A percentile compares a stretch with the other conserved stretches of the same genome.
phyloP scores from a whole-genome alignment of 345 rosid genomes.

The Pugionium cornutum region DNA sequence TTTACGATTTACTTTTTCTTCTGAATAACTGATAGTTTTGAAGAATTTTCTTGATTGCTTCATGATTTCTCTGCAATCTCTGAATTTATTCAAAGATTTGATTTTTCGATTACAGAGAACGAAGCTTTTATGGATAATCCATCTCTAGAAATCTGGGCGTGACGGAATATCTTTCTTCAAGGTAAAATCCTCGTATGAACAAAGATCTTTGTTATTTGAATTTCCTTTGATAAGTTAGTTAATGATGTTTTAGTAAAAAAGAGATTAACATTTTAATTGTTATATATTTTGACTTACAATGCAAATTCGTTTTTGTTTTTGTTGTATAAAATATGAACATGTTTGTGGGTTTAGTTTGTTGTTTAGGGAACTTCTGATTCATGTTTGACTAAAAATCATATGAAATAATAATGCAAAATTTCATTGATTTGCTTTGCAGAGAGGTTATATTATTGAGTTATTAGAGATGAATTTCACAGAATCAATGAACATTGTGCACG shows the following conservation, averaged over 20 bases:
- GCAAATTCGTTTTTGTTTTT: no score
- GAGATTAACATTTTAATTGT: no score
- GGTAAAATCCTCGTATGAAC: not conserved
- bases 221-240: no score
- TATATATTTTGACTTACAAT: no score
- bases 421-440: constrained; percentile 16
- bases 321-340: no score
- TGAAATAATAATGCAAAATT: not conserved
- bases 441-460: no score
- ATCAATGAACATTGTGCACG: constrained; percentile 75
- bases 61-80: not conserved
- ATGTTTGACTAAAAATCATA: constrained; percentile 23
- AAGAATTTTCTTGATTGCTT: constrained; percentile 17
- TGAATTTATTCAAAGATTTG: not conserved
- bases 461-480: constrained; percentile 73
- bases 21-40: not conserved
- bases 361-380: constrained; percentile 19
- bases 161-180: not conserved
- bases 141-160: no score
- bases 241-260: no score
- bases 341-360: constrained; percentile 22
- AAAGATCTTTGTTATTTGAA: no score
- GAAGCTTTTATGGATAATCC: no score
- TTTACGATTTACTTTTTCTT: no score
- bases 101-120: not conserved